A percentile compares a stretch with the other conserved stretches of the same genome.
These are phyloP conservation scores for Sporobolomyces roseus DNA, from an alignment of 768 basidiomycete genomes.

Conservation along the genomic window DNA sequence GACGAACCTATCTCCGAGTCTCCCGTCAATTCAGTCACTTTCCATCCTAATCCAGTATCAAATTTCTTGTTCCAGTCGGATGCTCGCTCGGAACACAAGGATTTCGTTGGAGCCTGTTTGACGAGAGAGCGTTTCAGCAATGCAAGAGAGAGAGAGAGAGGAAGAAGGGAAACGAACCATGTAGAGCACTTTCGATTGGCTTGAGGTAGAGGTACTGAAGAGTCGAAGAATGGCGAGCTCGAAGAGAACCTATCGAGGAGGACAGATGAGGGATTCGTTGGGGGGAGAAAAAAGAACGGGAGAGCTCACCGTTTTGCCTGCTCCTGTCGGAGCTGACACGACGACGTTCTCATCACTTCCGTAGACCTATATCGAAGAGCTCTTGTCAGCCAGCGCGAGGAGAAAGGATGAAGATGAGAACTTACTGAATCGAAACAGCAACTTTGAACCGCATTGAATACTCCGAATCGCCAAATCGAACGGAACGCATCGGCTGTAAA, in stretches of 20 bases:
- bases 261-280: too few species aligned
- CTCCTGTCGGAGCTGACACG: constrained; percentile 76
- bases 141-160: background rate
- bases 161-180: constrained; percentile 49
- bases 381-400: too few species aligned
- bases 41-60: constrained; percentile 72
- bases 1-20: constrained; percentile 69
- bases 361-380: too few species aligned
- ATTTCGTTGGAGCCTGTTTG: constrained; percentile 54
- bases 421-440: constrained; percentile 72
- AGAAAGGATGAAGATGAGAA: too few species aligned
- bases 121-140: background rate
- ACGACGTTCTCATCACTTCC: constrained; percentile 49
- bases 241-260: constrained; percentile 61
- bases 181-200: constrained; percentile 69
- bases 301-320: constrained; percentile 75
- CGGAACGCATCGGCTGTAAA: constrained; percentile 72
- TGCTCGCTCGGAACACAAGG: constrained; percentile 77
- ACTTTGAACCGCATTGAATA: constrained; percentile 89
- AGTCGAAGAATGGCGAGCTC: constrained; percentile 82
- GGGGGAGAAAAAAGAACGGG: too few species aligned
- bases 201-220: constrained; percentile 49
- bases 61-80: constrained; percentile 83
- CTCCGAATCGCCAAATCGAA: constrained; percentile 75
- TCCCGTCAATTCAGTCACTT: constrained; percentile 82